Evolutionary conservation across 257 asterid genomes (phyloP).

Genomic region (Dorcoceras hygrometricum): DNA sequence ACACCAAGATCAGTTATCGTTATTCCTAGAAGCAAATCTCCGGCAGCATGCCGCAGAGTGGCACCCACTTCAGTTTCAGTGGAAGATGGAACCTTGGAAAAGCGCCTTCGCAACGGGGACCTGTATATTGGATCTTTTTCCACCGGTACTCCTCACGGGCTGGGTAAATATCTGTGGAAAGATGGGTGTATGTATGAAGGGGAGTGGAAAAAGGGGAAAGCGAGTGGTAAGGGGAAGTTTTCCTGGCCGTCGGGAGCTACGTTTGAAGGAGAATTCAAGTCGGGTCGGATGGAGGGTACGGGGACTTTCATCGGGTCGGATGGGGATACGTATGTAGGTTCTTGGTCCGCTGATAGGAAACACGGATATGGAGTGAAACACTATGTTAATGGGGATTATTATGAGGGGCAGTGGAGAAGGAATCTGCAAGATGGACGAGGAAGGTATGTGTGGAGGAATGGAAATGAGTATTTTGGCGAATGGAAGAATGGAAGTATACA

Average conservation of each 20-base stretch:
- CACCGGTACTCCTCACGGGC: constrained; percentile 53
- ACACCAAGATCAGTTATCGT: constrained; percentile 50
- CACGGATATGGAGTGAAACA: constrained; percentile 56
- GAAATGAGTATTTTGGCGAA: constrained; percentile 57
- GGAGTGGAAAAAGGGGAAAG: constrained; percentile 64
- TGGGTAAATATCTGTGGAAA: constrained; percentile 61
- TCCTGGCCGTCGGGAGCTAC: constrained; percentile 71
- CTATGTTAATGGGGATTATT: constrained; percentile 58
- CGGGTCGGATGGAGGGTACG: constrained; percentile 63
- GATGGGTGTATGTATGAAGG: constrained; percentile 79
- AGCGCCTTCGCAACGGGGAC: constrained; percentile 56
- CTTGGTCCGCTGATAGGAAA: constrained; percentile 54
- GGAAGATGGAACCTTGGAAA: constrained; percentile 28
- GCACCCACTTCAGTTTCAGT: constrained; percentile 35
- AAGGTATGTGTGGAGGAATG: constrained; percentile 57
- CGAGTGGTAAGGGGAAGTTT: constrained; percentile 57
- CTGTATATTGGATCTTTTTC: constrained; percentile 54
- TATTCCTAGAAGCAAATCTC: constrained; percentile 46
- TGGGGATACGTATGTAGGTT: constrained; percentile 53
- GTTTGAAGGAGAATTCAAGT: constrained; percentile 61
- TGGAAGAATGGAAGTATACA: constrained; percentile 53
- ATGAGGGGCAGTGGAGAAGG: constrained; percentile 58
- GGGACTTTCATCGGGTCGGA: constrained; percentile 61
- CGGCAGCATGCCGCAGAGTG: constrained; percentile 44
- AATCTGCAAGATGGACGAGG: constrained; percentile 66